Percentiles rank a stretch among this genome's conserved stretches.
Conservation (phyloP, 1,284 basidiomycete species). For the Athelia psychrophila region DNA sequence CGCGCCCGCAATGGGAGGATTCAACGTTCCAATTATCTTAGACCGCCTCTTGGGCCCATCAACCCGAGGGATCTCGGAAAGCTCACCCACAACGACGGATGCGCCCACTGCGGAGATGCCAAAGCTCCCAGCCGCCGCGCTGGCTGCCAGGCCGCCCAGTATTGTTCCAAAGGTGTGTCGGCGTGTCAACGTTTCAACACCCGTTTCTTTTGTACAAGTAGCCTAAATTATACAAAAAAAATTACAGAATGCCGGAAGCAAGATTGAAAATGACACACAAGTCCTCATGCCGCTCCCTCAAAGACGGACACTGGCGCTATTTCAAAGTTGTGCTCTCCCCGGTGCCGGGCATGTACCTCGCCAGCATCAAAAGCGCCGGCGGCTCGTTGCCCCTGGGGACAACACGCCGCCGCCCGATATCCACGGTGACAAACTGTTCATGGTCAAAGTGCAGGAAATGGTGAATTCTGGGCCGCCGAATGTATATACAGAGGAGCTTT, state of each 20-base stretch:
- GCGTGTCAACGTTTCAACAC: background rate
- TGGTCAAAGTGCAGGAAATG: constrained; percentile 38
- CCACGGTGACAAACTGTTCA: constrained; percentile 32
- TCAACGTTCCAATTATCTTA: constrained; percentile 36
- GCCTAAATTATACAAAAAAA: too few relatives aligned
- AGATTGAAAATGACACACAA: constrained; percentile 42
- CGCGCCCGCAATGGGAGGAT: constrained; percentile 18
- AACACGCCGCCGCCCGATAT: constrained; percentile 25
- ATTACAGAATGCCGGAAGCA: constrained; percentile 34
- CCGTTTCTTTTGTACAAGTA: background rate
- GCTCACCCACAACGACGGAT: constrained; percentile 32
- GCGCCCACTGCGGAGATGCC: constrained; percentile 35
- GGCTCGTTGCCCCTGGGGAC: constrained; percentile 1
- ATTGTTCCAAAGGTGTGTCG: constrained; percentile 32
- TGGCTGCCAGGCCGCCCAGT: constrained; percentile 33
- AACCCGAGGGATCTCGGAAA: constrained; percentile 33
- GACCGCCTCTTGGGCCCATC: constrained; percentile 35
- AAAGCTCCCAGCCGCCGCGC: constrained; percentile 25
- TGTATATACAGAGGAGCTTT: constrained; percentile 34
- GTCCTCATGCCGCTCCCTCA: constrained; percentile 31
- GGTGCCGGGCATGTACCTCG: constrained; percentile 9
- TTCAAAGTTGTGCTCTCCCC: constrained; percentile 20
- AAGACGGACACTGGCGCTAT: constrained; percentile 36
- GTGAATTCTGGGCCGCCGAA: constrained; percentile 5
- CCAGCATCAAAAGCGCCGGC: constrained; percentile 11